phyloP scores from a whole-genome alignment of 306 rosid genomes.

The Lupinus albus region DNA sequence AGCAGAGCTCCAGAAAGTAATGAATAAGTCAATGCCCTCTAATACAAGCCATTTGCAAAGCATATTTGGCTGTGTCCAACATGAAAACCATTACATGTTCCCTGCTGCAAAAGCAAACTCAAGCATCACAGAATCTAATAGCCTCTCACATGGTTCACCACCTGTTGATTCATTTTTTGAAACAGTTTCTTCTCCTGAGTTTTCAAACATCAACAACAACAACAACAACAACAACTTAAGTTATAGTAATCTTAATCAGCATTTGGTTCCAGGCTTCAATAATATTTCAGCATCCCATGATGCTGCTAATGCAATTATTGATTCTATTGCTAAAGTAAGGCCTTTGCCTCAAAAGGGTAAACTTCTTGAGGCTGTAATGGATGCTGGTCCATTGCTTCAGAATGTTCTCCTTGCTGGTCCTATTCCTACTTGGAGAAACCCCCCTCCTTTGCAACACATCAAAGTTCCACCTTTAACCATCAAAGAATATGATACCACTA shows the following conservation, averaged over 20 bases:
- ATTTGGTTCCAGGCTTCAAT: not conserved
- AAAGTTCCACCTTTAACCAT: constrained; percentile 62
- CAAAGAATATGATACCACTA: constrained; percentile 40
- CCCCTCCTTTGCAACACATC: constrained; percentile 67
- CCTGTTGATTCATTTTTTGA: constrained; percentile 71
- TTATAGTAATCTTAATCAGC: constrained; percentile 41
- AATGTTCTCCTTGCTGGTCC: constrained; percentile 70
- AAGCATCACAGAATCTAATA: constrained; percentile 61
- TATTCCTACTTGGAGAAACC: constrained; percentile 83
- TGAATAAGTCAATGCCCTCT: constrained; percentile 39
- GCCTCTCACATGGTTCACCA: constrained; percentile 65
- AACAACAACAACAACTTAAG: not conserved
- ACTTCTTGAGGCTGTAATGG: constrained; percentile 67
- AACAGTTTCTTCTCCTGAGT: constrained; percentile 71
- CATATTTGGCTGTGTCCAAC: constrained; percentile 23
- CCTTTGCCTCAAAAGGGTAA: constrained; percentile 71
- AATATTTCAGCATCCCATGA: constrained; percentile 43
- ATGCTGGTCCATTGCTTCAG: constrained; percentile 80
- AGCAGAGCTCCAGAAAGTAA: constrained; percentile 51
- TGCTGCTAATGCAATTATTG: constrained; percentile 51
- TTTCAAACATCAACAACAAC: constrained; percentile 48
- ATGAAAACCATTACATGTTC: constrained; percentile 46
- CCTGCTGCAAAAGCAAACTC: constrained; percentile 62
- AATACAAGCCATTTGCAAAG: constrained; percentile 37
- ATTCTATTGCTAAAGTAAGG: constrained; percentile 50